Evolutionary conservation across 2,329 filamentous ascomycete species (phyloP).

Genomic region (Aspergillus ochraceoroseus): DNA sequence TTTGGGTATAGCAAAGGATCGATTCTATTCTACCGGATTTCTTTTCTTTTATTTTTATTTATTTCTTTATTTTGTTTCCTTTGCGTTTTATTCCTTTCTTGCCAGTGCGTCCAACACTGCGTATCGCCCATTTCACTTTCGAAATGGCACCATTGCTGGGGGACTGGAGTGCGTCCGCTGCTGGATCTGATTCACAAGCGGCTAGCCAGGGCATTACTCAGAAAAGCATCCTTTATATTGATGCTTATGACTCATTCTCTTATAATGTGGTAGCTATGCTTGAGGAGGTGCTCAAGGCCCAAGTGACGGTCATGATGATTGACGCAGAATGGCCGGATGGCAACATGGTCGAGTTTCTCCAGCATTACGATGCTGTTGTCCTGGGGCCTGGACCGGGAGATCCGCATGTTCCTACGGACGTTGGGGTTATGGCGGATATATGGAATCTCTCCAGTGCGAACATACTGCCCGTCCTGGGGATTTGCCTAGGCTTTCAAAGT

Average conservation of each 20-base stretch:
- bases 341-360: conserved; percentile 48
- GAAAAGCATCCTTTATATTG: conserved; percentile 70
- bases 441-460: conserved; percentile 62
- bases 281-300: conserved; percentile 60
- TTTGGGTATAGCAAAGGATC: conserved; percentile 4
- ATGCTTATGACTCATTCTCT: conserved; percentile 95
- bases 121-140: neutral
- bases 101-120: neutral
- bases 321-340: conserved; percentile 48
- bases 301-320: conserved; percentile 68
- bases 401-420: conserved; percentile 65
- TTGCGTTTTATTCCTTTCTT: neutral
- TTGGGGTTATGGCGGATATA: conserved; percentile 73
- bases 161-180: conserved; percentile 20
- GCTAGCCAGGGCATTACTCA: neutral
- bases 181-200: conserved; percentile 2
- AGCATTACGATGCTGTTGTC: conserved; percentile 74
- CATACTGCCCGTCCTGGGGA: conserved; percentile 72
- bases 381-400: conserved; percentile 87
- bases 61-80: conserved; percentile 1
- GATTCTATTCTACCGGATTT: neutral
- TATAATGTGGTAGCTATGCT: conserved; percentile 89
- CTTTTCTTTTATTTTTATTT: neutral
- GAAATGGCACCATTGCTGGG: conserved; percentile 32
- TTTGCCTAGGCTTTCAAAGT: conserved; percentile 86